Conservation (phyloP, 169 alveolate genomes). For the Plasmodium fragile region DNA sequence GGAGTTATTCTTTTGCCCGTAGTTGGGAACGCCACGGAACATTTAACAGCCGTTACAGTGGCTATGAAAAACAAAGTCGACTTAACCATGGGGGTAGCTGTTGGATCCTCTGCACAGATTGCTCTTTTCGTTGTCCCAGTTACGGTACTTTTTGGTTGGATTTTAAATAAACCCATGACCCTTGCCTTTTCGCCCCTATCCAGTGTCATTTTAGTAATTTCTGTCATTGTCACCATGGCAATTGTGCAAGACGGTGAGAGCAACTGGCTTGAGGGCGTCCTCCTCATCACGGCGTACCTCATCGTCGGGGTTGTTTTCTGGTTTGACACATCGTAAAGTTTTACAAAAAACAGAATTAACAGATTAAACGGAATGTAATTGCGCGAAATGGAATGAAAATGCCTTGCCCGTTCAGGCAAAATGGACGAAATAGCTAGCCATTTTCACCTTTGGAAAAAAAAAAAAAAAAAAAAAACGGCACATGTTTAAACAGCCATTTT, state of each 20-base stretch:
- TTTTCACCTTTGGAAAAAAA: neutral
- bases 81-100: slow-evolving; percentile 92
- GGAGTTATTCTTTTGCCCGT: slow-evolving; percentile 92
- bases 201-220: slow-evolving; percentile 82
- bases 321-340: slow-evolving; percentile 72
- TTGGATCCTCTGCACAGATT: slow-evolving; percentile 91
- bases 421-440: neutral
- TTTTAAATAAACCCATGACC: slow-evolving; percentile 88
- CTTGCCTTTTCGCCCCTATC: slow-evolving; percentile 87
- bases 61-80: slow-evolving; percentile 91
- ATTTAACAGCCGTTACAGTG: slow-evolving; percentile 89
- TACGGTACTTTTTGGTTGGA: slow-evolving; percentile 91
- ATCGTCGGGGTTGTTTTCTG: slow-evolving; percentile 88
- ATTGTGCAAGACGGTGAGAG: slow-evolving; percentile 91
- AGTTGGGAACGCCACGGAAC: slow-evolving; percentile 92
- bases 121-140: slow-evolving; percentile 90
- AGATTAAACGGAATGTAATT: neutral
- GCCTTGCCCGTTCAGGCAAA: neutral
- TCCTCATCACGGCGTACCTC: slow-evolving; percentile 88
- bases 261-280: slow-evolving; percentile 91
- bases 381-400: neutral
- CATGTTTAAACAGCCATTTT: neutral
- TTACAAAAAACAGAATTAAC: neutral
- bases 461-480: neutral
- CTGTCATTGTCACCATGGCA: slow-evolving; percentile 86